Base-by-base conservation (phyloP, 176 grass and related monocot genomes). In the Raddia distichophylla region DNA sequence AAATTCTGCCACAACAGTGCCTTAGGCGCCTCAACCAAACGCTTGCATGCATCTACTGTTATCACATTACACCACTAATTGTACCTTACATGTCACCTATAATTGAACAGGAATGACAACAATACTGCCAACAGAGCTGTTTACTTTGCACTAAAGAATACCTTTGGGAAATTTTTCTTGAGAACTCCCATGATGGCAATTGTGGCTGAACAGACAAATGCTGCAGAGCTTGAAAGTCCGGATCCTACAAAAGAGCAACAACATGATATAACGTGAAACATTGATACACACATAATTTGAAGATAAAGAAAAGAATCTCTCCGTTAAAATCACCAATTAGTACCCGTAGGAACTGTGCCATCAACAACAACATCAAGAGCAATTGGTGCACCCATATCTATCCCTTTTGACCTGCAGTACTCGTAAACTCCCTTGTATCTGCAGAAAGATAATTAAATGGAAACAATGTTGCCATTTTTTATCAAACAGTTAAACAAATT, bases 201-300 rank as follows among this genome's bases (percentile, higher is more conserved):
- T 79, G 96, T 93, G 53, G 96, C 86, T 55, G 96, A 98, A 82
- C 96, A 98, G n/a, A 98, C 96, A 86, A 98, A 91, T n/a, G 92
- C 96, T 43, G 96, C 90, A 32, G 96, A 98, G 72, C 96, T 98
- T 76, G 96, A 98, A 48, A 98, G 45, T 73, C 96, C 96, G 74
- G 96, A 98, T 3, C 96, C 96, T 98, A 61, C 33, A 78, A 50
- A 80, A 82, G 11, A 85, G 27, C 10, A 84, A 71, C 2, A 62
- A 54, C 27, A 46, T 35, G 43, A 17, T 79, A 37, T n/a, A 15
- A 50, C 54, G 27, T 40, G 15, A 47, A 68, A 43, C 53, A 62
- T 58, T 63, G 5, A 77, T 2, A 34, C 11, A 16, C 0, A 55
- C 2, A 80, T 27, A 35, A 63, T 42, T 56, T 54, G 71, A 83